phyloP scores from a whole-genome alignment of 805 yeast genomes.

The Vanderwaltozyma tropicalis region DNA sequence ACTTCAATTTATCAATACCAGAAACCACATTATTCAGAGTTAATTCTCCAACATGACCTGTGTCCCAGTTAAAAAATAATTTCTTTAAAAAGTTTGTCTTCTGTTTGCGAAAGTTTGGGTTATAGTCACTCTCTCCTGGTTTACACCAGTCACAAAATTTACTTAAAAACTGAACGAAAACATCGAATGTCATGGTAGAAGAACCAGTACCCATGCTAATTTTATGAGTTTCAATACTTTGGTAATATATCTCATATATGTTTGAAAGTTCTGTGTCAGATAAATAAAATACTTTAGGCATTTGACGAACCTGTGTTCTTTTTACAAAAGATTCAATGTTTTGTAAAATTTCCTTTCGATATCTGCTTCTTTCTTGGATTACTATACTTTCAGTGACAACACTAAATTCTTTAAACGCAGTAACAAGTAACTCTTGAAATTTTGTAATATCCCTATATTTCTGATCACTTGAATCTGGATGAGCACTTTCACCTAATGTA shows the following conservation, averaged over 20 bases:
- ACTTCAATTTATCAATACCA: conserved; percentile 62
- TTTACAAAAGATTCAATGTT: conserved; percentile 87
- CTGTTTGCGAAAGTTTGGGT: conserved; percentile 22
- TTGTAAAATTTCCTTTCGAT: conserved; percentile 66
- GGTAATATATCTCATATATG: conserved; percentile 76
- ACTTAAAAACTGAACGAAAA: conserved; percentile 64
- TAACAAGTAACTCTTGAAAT: conserved; percentile 83
- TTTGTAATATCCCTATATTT: conserved; percentile 60
- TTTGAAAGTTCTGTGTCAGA: conserved; percentile 49
- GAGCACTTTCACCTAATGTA: conserved; percentile 66
- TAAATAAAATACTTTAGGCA: conserved; percentile 63
- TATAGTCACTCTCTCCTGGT: conserved; percentile 29
- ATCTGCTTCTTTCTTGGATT: conserved; percentile 54
- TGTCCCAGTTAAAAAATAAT: conserved; percentile 64
- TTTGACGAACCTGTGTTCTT: conserved; percentile 78
- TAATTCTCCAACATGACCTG: conserved; percentile 42
- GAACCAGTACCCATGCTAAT: conserved; percentile 41
- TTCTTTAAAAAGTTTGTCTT: conserved; percentile 46
- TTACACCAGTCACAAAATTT: conserved; percentile 72
- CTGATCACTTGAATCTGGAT: conserved; percentile 57
- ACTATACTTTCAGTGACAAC: conserved; percentile 69
- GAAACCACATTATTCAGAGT: conserved; percentile 57
- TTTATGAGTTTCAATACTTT: conserved; percentile 59
- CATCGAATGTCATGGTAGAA: conserved; percentile 63
- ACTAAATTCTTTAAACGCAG: conserved; percentile 85